phyloP scores from a whole-genome alignment of 352 stramenopile genomes.

The Phytophthora cactorum region DNA sequence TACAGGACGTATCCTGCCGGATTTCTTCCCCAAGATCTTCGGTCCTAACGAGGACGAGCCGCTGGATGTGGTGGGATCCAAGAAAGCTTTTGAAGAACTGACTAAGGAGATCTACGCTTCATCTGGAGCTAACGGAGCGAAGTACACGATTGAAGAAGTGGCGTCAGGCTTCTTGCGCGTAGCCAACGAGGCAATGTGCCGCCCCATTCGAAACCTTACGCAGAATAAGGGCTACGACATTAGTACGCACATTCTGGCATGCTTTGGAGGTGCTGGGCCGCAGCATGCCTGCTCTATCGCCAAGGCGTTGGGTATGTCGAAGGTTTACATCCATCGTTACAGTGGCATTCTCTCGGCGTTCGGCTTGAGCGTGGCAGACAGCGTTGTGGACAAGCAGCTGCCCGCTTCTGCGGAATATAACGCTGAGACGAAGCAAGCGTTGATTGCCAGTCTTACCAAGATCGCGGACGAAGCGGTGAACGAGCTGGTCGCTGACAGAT shows the following conservation, averaged over 20 bases:
- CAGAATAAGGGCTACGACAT: slow-evolving; percentile 99
- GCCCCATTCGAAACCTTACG: slow-evolving; percentile 99
- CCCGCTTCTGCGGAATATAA: slow-evolving; percentile 82
- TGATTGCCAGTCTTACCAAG: slow-evolving; percentile 56
- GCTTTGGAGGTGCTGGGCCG: slow-evolving; percentile 98
- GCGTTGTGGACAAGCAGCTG: slow-evolving; percentile 97
- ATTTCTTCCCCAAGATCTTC: slow-evolving; percentile 99
- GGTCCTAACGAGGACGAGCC: slow-evolving; percentile 97
- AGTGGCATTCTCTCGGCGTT: slow-evolving; percentile 98
- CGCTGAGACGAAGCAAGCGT: slow-evolving; percentile 46
- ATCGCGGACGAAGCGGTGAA: slow-evolving; percentile 68
- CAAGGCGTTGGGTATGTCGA: slow-evolving; percentile 96
- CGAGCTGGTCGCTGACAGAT: slow-evolving; percentile 79
- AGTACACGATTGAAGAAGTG: slow-evolving; percentile 93
- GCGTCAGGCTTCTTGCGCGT: slow-evolving; percentile 98
- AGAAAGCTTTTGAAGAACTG: slow-evolving; percentile 92
- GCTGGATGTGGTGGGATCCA: slow-evolving; percentile 95
- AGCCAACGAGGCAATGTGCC: slow-evolving; percentile 99
- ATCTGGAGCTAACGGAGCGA: slow-evolving; percentile 51
- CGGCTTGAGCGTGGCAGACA: slow-evolving; percentile 96
- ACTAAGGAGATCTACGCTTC: slow-evolving; percentile 89
- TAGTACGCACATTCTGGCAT: slow-evolving; percentile 95
- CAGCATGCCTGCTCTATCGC: slow-evolving; percentile 98
- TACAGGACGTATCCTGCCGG: slow-evolving; percentile 96
- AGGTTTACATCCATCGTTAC: slow-evolving; percentile 98